Conservation (phyloP, 148 eudicot species). For the Rheum nobile region DNA sequence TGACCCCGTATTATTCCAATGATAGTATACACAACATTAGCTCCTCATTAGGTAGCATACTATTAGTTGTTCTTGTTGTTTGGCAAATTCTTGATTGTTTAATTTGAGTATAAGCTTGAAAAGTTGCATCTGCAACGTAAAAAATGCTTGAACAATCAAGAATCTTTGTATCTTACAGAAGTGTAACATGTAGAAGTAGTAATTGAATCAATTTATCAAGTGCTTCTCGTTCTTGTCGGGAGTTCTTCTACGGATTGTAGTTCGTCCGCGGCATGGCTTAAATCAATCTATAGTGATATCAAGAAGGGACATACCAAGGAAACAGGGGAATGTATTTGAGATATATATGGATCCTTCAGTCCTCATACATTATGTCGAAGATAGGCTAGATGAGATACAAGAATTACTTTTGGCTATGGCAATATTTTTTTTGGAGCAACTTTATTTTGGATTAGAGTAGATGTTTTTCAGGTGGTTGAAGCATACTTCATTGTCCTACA, state of each 20-base stretch:
- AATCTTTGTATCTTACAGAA: neutral
- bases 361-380: conserved; percentile 63
- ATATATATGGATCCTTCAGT: conserved; percentile 97
- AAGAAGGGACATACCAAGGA: conserved; percentile 94
- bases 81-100: neutral
- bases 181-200: no score
- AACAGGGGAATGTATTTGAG: conserved; percentile 89
- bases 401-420: conserved; percentile 57
- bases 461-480: conserved; percentile 75
- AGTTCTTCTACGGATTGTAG: conserved; percentile 83
- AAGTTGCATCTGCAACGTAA: neutral
- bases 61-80: neutral
- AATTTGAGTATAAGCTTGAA: neutral
- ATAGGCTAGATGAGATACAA: conserved; percentile 71
- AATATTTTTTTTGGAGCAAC: no score
- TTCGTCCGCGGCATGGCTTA: conserved; percentile 93
- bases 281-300: conserved; percentile 76
- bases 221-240: conserved; percentile 32
- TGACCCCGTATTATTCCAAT: neutral
- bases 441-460: no score
- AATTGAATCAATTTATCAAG: no score
- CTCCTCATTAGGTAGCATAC: no score
- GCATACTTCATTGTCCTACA: conserved; percentile 72
- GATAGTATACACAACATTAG: neutral
- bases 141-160: neutral